Evolutionary conservation across 345 rosid species (phyloP).

Genomic region (Melaleuca quinquenervia): DNA sequence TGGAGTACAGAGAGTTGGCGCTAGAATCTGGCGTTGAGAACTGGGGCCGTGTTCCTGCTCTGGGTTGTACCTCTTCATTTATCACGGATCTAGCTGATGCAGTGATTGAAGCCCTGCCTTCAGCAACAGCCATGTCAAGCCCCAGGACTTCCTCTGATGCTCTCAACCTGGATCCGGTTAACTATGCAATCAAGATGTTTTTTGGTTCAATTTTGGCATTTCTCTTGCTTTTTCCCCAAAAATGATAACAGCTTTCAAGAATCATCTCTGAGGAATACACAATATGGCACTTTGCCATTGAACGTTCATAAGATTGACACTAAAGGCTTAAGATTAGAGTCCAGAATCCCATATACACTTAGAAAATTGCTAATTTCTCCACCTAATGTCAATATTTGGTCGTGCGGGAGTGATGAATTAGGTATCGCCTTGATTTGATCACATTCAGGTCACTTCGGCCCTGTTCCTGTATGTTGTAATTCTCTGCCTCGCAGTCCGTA

Average conservation of each 20-base stretch:
- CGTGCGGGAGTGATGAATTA: neutral
- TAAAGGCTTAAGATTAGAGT: neutral
- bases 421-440: neutral
- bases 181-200: slow-evolving; percentile 44
- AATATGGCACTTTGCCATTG: neutral
- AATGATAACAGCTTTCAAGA: slow-evolving; percentile 48
- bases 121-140: slow-evolving; percentile 41
- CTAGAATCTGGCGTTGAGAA: slow-evolving; percentile 83
- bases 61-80: slow-evolving; percentile 71
- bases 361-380: neutral
- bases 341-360: neutral
- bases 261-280: slow-evolving; percentile 15
- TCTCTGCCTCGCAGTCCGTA: neutral
- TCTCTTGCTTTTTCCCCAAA: slow-evolving; percentile 48
- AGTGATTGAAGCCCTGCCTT: slow-evolving; percentile 74
- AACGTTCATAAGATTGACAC: neutral
- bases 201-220: slow-evolving; percentile 75
- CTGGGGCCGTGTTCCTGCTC: slow-evolving; percentile 91
- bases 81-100: slow-evolving; percentile 89
- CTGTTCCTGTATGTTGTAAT: neutral
- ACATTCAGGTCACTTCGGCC: neutral
- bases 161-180: slow-evolving; percentile 31
- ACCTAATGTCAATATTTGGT: neutral
- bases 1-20: slow-evolving; percentile 80
- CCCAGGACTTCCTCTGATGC: slow-evolving; percentile 28